Percentiles rank a stretch among this genome's conserved stretches.
Evolutionary conservation across 1,139 yeast species (phyloP).

Genomic region (Yamadazyma triangularis): DNA sequence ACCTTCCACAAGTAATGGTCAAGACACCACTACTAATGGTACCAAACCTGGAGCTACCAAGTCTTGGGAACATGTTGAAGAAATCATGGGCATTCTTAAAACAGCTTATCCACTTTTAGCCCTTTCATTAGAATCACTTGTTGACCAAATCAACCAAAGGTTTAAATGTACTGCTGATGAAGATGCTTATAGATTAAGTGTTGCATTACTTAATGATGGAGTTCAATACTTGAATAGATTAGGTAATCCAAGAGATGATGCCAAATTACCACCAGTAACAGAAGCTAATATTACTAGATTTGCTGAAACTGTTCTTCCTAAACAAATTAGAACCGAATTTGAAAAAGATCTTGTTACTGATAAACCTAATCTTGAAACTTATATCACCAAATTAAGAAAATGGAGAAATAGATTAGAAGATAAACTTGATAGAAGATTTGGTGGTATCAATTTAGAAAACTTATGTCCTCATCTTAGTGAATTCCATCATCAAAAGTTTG

Average conservation of each 20-base stretch:
- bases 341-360: conserved; percentile 85
- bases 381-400: conserved; percentile 73
- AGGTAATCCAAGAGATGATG: conserved; percentile 83
- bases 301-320: conserved; percentile 91
- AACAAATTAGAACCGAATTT: conserved; percentile 84
- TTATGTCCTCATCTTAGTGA: conserved; percentile 93
- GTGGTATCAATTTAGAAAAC: conserved; percentile 78
- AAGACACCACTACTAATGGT: conserved; percentile 2
- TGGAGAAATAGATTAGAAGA: conserved; percentile 96
- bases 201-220: conserved; percentile 90
- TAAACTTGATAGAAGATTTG: conserved; percentile 77
- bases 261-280: conserved; percentile 85
- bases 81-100: conserved; percentile 88
- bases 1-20: neutral
- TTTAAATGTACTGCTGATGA: conserved; percentile 95
- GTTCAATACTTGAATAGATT: conserved; percentile 81
- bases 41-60: conserved; percentile 32
- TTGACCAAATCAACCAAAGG: conserved; percentile 91
- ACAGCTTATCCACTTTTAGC: conserved; percentile 96
- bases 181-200: conserved; percentile 90
- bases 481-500: conserved; percentile 97
- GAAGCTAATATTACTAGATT: conserved; percentile 86
- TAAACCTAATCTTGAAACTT: conserved; percentile 86
- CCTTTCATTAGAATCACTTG: conserved; percentile 86
- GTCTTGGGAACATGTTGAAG: conserved; percentile 95